A percentile compares a stretch with the other conserved stretches of the same genome.
Conservation (phyloP, 768 basidiomycete species). For the Tricholoma hemisulphureum region DNA sequence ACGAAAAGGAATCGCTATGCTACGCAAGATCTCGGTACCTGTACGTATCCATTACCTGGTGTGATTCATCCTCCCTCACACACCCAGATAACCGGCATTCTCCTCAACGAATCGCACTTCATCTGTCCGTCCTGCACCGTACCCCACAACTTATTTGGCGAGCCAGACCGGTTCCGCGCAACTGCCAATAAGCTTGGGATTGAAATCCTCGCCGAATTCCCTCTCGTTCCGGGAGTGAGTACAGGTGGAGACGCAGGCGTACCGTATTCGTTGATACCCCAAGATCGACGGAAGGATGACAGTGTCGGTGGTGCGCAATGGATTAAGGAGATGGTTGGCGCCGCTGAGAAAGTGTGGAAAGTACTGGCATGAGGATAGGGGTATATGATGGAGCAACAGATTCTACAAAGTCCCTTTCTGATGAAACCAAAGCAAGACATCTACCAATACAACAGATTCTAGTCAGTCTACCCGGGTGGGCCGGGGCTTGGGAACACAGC, state of each 20-base stretch:
- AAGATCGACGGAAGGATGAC: constrained; percentile 12
- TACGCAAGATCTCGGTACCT: constrained; percentile 83
- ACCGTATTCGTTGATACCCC: constrained; percentile 15
- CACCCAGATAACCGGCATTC: constrained; percentile 73
- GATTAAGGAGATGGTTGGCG: constrained; percentile 14
- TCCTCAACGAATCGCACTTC: constrained; percentile 88
- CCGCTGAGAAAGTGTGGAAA: constrained; percentile 16
- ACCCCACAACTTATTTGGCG: constrained; percentile 68
- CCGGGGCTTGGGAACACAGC: background rate
- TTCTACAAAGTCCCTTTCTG: background rate
- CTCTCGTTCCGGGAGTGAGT: constrained; percentile 76
- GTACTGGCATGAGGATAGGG: background rate
- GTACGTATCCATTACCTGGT: constrained; percentile 42
- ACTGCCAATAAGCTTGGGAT: constrained; percentile 58
- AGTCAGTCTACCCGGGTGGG: background rate
- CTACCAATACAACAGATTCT: background rate
- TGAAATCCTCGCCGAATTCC: constrained; percentile 75
- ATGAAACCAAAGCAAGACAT: background rate
- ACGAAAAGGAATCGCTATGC: constrained; percentile 89
- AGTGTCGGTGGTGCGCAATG: constrained; percentile 13
- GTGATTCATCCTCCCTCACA: background rate
- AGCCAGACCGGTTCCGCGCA: constrained; percentile 58
- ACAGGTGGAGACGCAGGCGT: constrained; percentile 66
- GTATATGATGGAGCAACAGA: background rate
- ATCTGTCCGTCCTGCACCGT: constrained; percentile 70